Base-by-base conservation (phyloP, 2,329 filamentous ascomycete genomes). In the Cordyceps tenuipes region DNA sequence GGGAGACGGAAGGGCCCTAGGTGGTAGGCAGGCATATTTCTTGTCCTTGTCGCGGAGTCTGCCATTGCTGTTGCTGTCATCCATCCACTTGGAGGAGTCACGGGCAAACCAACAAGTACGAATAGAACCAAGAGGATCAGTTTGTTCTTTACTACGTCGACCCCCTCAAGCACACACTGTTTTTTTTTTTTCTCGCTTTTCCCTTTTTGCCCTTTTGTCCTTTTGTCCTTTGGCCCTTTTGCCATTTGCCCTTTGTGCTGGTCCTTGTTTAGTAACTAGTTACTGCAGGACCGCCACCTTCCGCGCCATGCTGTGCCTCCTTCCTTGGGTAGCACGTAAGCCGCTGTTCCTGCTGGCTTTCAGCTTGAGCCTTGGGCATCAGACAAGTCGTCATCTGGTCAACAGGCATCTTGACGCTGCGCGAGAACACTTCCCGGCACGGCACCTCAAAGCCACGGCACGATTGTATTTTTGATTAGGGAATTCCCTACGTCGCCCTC, bases 281-380 rank as follows among this genome's bases (percentile, higher is more conserved):
- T 4, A 23, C 31, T 47, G 26, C 13, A 55, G 29, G 43, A 19
- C 21, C 17, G 44, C 31, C 26, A 8, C 29, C 54, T 57, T 36
- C 43, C 44, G 31, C 54, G 8, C 53, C 53, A 56, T 36, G 34
- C 17, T 41, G 44, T 23, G 4, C 23, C 23, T 23, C 23, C 23
- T 23, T 23, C 23, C 23, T 23, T 23, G 23, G 23, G 23, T 44
- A 39, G 54, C 44, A 57, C 46, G 44, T 57, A 56, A 23, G 31
- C 44, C 19, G 31, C 39, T 57, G 54, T 48, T 55, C 21, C 41
- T 39, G 10, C 56, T 50, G 47, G 13, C 17, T 48, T 51, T 41
- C 56, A 26, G 47, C 46, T 47, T 51, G 56, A 47, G 49, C 48
- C 52, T 53, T 59, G 48, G 57, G 57, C 57, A 59, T 29, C 44